Evolutionary conservation across 805 yeast genomes (phyloP).

Genomic region (Candida incommunis): DNA sequence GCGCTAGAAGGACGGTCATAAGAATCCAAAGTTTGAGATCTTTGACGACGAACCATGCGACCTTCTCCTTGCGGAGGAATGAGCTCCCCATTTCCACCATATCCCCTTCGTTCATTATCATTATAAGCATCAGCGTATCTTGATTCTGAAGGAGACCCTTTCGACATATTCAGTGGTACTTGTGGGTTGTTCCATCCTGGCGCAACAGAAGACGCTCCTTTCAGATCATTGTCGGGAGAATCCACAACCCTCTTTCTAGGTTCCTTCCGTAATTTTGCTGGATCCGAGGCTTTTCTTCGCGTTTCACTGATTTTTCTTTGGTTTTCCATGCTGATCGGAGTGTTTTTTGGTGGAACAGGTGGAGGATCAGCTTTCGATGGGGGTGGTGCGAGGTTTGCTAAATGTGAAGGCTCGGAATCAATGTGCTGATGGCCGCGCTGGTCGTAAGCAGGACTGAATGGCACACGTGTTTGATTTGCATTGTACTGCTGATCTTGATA

Average conservation of each 20-base stretch:
- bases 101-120: background rate
- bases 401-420: background rate
- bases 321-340: background rate
- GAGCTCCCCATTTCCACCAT: background rate
- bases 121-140: conserved; percentile 1
- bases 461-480: background rate
- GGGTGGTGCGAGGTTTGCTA: background rate
- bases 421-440: background rate
- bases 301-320: background rate
- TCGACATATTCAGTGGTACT: background rate
- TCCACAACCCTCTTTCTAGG: no score
- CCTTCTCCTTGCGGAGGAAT: background rate
- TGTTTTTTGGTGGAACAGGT: background rate
- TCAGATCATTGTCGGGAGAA: background rate
- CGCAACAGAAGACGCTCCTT: background rate
- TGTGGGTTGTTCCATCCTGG: background rate
- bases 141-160: background rate
- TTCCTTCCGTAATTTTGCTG: no score
- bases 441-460: background rate
- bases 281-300: background rate
- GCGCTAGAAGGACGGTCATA: background rate
- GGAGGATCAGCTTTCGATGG: background rate
- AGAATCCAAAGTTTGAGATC: background rate
- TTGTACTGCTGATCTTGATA: no score
- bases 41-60: background rate